Percentiles rank a stretch among this genome's conserved stretches.
phyloP scores from a whole-genome alignment of 164 flowering plant species.

The Cinnamomum chago region DNA sequence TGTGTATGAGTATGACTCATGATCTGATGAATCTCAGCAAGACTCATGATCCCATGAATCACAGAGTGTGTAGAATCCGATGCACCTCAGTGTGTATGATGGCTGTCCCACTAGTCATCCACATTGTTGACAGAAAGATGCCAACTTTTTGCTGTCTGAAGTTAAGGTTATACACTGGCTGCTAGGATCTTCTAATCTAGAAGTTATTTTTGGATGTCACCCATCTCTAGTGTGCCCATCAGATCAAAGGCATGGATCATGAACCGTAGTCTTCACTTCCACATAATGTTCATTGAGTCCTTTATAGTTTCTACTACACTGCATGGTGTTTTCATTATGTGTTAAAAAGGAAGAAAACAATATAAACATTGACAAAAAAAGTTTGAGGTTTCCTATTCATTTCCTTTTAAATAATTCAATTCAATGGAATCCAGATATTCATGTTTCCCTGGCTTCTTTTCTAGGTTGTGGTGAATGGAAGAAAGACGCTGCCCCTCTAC shows the following conservation, averaged over 20 bases:
- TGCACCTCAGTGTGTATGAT: no score
- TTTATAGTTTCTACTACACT: no score
- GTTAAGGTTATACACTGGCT: background rate
- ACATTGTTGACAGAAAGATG: no score
- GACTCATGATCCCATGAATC: no score
- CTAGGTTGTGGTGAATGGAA: slow-evolving; percentile 88
- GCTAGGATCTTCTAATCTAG: background rate
- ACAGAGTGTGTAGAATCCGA: no score
- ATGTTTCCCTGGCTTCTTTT: background rate
- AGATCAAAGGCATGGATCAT: background rate
- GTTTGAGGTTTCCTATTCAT: background rate
- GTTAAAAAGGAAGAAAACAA: background rate
- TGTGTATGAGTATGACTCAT: background rate
- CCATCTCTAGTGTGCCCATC: background rate
- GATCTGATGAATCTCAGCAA: background rate
- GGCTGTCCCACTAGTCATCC: no score
- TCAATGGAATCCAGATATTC: background rate
- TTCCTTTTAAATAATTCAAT: background rate
- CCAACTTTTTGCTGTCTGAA: background rate
- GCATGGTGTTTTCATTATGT: background rate
- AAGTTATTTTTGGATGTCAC: background rate
- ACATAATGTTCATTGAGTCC: background rate
- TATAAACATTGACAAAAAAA: background rate
- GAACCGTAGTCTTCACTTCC: background rate
- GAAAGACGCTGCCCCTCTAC: slow-evolving; percentile 71